Conservation (phyloP, 2,329 filamentous ascomycete genomes). For the Curvularia verruculosa region DNA sequence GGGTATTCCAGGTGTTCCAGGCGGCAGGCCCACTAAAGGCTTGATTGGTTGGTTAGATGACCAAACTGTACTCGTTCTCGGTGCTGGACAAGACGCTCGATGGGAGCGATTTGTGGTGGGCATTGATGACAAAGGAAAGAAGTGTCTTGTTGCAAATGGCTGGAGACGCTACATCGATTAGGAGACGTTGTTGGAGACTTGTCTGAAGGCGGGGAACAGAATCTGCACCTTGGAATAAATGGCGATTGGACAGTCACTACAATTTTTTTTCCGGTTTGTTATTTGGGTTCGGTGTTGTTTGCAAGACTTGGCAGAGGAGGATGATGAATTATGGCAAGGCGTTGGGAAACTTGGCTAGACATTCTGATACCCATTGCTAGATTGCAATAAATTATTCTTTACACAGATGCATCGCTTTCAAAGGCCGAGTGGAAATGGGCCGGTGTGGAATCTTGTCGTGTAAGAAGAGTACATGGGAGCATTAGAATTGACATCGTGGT, state of each 20-base stretch:
- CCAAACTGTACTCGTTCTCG: constrained; percentile 73
- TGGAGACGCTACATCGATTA: constrained; percentile 17
- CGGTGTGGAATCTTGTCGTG: background rate
- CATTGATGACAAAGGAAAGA: constrained; percentile 64
- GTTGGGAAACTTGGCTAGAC: background rate
- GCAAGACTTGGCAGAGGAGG: background rate
- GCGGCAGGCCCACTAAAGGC: constrained; percentile 74
- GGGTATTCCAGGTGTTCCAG: constrained; percentile 59
- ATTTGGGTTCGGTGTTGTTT: background rate
- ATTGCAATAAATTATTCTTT: background rate
- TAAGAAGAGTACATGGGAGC: too few relatives aligned
- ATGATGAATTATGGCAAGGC: background rate
- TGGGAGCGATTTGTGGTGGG: constrained; percentile 77
- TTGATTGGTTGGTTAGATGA: constrained; percentile 84
- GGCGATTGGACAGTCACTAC: background rate
- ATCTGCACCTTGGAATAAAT: background rate
- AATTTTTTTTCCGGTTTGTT: too few relatives aligned
- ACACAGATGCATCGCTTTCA: background rate
- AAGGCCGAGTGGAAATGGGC: background rate
- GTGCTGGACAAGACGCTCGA: constrained; percentile 77
- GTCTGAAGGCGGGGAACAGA: background rate
- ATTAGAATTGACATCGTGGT: too few relatives aligned
- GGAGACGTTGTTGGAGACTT: background rate
- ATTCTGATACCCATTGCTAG: background rate
- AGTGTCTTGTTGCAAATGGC: constrained; percentile 3